phyloP scores from a whole-genome alignment of 805 yeast species.

The Kuraishia borneana region DNA sequence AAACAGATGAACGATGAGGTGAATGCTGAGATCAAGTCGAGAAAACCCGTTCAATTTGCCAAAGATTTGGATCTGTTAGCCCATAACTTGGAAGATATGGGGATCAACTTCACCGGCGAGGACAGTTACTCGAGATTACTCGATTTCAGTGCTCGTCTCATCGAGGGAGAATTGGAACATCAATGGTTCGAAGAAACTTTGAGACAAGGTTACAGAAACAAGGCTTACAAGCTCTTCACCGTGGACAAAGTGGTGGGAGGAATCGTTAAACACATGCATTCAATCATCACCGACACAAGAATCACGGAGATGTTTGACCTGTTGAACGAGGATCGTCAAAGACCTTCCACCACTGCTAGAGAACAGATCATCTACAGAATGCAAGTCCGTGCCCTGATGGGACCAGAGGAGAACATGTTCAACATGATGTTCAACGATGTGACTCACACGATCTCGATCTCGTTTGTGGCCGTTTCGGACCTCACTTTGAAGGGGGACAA shows the following conservation, averaged over 20 bases:
- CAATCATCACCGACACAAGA: conserved; percentile 67
- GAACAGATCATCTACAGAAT: conserved; percentile 87
- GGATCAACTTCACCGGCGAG: conserved; percentile 56
- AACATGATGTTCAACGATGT: conserved; percentile 61
- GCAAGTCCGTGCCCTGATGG: conserved; percentile 72
- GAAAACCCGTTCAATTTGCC: conserved; percentile 68
- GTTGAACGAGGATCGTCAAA: conserved; percentile 71
- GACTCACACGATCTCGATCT: conserved; percentile 48
- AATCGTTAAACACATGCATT: conserved; percentile 76
- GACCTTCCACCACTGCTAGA: conserved; percentile 57
- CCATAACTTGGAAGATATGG: conserved; percentile 72
- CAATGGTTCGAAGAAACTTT: conserved; percentile 92
- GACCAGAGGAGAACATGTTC: conserved; percentile 83
- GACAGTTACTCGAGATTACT: conserved; percentile 75
- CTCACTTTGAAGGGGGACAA: conserved; percentile 65
- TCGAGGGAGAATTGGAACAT: conserved; percentile 87
- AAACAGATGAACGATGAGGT: conserved; percentile 63
- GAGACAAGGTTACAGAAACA: conserved; percentile 90
- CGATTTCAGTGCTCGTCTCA: conserved; percentile 57
- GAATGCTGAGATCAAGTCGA: conserved; percentile 53
- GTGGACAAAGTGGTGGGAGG: conserved; percentile 86
- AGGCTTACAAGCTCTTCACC: conserved; percentile 87
- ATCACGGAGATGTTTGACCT: conserved; percentile 71
- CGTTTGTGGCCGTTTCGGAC: conserved; percentile 81
- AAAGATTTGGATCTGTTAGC: conserved; percentile 74